These are phyloP conservation scores for Trichoderma sp. DNA, from an alignment of 2,329 filamentous ascomycete genomes.

Conservation along the genomic window DNA sequence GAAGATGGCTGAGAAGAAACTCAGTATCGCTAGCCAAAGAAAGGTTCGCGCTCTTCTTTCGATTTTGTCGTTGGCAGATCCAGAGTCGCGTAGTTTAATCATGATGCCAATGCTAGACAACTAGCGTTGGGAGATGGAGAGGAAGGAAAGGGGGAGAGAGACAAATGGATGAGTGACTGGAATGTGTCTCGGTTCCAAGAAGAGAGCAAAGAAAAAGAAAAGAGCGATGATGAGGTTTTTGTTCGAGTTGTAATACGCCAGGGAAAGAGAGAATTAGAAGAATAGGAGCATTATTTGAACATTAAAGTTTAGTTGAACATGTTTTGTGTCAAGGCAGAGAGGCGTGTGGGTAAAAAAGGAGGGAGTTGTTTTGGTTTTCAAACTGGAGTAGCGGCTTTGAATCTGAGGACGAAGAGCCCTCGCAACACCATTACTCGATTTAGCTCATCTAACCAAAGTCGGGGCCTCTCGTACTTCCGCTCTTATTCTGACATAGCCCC, in stretches of 20 bases:
- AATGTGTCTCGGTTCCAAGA: not conserved
- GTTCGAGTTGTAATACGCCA: not conserved
- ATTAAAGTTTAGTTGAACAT: constrained; percentile 10
- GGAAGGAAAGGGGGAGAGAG: not conserved
- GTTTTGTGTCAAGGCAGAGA: not conserved
- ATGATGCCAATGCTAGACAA: not conserved
- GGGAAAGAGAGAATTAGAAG: not conserved
- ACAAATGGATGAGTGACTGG: not conserved
- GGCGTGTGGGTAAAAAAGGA: not conserved
- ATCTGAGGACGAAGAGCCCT: not conserved
- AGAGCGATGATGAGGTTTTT: not conserved
- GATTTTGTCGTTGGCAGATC: not conserved
- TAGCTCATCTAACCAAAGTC: not conserved
- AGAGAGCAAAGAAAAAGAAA: not conserved
- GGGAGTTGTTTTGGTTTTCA: not conserved
- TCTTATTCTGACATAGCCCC: not conserved
- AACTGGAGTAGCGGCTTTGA: not conserved
- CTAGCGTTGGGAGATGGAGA: not conserved
- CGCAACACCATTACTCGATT: not conserved
- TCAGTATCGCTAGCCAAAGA: constrained; percentile 18
- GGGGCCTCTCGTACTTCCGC: constrained; percentile 7
- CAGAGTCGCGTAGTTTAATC: not conserved
- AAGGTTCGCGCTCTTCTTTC: constrained; percentile 2
- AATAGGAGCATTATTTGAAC: not conserved
- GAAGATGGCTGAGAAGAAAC: constrained; percentile 20